Evolutionary conservation across 2,329 filamentous ascomycete genomes (phyloP).

Genomic region (Stylonectria norvegica): DNA sequence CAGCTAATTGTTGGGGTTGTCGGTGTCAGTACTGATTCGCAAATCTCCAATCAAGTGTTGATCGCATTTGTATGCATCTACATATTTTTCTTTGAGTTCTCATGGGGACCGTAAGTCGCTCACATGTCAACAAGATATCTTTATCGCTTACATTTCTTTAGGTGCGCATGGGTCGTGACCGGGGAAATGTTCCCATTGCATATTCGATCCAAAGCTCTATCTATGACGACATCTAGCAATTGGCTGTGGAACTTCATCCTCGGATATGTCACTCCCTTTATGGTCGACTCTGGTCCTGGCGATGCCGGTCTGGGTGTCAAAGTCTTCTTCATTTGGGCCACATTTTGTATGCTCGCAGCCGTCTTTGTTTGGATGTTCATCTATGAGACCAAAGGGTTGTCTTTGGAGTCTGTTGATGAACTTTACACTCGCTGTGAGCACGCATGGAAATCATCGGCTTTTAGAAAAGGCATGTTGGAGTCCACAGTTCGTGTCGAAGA

Average conservation of each 20-base stretch:
- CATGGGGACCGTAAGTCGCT: not conserved
- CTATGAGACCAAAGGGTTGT: not conserved
- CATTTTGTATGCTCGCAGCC: not conserved
- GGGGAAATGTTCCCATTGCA: not conserved
- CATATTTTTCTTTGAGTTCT: not conserved
- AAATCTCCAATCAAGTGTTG: not conserved
- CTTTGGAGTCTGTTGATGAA: not conserved
- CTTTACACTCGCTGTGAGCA: not conserved
- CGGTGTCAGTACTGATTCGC: not conserved
- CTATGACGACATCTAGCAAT: not conserved
- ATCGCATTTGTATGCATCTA: constrained; percentile 1
- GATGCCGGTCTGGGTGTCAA: not conserved
- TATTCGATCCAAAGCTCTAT: not conserved
- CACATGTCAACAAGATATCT: not conserved
- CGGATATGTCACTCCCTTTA: not conserved
- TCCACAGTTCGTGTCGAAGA: not conserved
- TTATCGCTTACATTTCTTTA: not conserved
- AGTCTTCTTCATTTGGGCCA: not conserved
- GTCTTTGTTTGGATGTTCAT: not conserved
- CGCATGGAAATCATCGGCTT: not conserved
- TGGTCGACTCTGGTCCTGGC: not conserved
- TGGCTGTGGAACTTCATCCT: constrained; percentile 1
- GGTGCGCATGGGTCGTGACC: not conserved
- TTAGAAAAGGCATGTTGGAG: not conserved
- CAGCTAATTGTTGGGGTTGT: not conserved